Base-by-base conservation (phyloP, 75 land plant genomes). In the Adiantum capillusveneris region DNA sequence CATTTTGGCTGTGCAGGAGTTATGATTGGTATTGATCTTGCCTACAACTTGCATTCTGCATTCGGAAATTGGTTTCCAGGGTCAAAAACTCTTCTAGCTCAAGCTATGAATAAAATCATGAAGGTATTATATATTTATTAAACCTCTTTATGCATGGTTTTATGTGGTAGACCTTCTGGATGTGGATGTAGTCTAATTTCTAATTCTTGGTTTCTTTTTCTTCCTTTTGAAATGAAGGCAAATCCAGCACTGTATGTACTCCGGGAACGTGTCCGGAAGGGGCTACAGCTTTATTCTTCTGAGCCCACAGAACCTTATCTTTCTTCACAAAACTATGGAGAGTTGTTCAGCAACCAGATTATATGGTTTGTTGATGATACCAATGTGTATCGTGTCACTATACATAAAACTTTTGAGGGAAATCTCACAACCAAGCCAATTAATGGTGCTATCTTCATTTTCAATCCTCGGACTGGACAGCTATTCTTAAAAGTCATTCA, bases 311-410 rank as follows among this genome's bases (percentile, higher is more conserved):
- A 95, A 62, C 99, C 99, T 2, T 95, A 95, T 55, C 64, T 95
- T 30, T 95, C 99, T 31, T 95, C 99, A 26, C 99, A 95, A 68
- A 95, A 95, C 60, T 95, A 95, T 75, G 99, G 99, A 51, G 99
- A 95, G 69, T 85, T 95, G 25, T 95, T 95, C 75, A 95, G 99
- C 79, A 95, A 95, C 66, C 99, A 95, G 52, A 95, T 95, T 19
- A 95, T 95, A 41, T 95, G 99, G 99, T 95, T 95, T 76, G 99
- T 95, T 42, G 99, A 95, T 80, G 99, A 95, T 42, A 95, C 99
- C 43, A 95, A 95, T 78, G 99, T 95, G 65, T 95, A 95, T 64
- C 96, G 99, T 57, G 99, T 95, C 20, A 95, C 99, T 14, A 95
- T 95, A 25, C 99, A 95, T 46, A 95, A 95, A 71, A 95, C 99